Conservation (phyloP, 495 filamentous ascomycete genomes). For the Annulohypoxylon moriforme region DNA sequence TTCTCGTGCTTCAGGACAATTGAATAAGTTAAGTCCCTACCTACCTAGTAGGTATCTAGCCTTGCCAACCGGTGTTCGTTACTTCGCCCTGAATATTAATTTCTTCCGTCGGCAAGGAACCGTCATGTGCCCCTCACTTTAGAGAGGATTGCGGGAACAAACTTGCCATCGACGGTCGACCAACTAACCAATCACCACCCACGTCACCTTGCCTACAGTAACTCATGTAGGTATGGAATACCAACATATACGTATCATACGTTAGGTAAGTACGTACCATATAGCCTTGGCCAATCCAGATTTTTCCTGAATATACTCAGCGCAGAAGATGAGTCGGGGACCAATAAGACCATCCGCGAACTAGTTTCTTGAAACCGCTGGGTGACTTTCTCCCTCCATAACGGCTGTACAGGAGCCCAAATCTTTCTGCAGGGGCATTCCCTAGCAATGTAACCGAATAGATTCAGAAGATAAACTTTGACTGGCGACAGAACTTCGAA, state of each 20-base stretch:
- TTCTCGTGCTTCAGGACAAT: not conserved
- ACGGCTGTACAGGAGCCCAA: conserved; percentile 11
- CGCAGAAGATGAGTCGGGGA: conserved; percentile 11
- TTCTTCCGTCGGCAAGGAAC: conserved; percentile 32
- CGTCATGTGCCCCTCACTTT: conserved; percentile 30
- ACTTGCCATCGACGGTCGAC: conserved; percentile 21
- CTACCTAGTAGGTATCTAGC: not conserved
- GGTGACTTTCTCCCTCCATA: conserved; percentile 35
- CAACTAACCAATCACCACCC: conserved; percentile 20
- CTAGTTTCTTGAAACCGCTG: conserved; percentile 31
- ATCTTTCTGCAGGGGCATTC: conserved; percentile 16
- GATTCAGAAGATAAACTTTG: not conserved
- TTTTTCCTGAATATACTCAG: too few species aligned
- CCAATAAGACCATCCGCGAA: conserved; percentile 29
- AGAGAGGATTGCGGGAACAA: conserved; percentile 17
- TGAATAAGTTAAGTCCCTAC: not conserved
- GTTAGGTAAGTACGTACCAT: not conserved
- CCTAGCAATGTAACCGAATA: conserved; percentile 14
- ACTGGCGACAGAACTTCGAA: conserved; percentile 1
- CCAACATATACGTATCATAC: conserved; percentile 20
- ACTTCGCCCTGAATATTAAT: conserved; percentile 17
- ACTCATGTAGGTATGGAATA: conserved; percentile 19
- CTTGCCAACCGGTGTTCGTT: not conserved
- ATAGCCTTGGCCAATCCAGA: conserved; percentile 12
- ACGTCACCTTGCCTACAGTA: conserved; percentile 15